phyloP scores from a whole-genome alignment of 1,284 basidiomycete species.

The Pascua sp. region DNA sequence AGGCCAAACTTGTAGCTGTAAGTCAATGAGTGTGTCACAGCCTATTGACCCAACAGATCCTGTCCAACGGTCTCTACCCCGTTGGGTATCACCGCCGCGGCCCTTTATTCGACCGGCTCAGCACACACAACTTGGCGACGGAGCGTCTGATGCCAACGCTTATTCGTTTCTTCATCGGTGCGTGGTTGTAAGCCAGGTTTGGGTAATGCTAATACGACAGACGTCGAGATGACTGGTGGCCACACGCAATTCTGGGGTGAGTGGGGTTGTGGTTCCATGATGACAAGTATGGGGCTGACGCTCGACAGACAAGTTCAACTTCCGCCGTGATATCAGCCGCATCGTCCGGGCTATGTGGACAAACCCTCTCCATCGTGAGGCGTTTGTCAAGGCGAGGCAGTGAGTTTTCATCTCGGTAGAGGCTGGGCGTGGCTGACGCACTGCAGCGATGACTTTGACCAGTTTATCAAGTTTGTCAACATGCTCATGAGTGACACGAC shows the following conservation, averaged over 20 bases:
- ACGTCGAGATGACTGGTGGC: slow-evolving; percentile 95
- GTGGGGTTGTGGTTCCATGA: slow-evolving; percentile 38
- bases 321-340: slow-evolving; percentile 74
- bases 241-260: slow-evolving; percentile 93
- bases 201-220: slow-evolving; percentile 49
- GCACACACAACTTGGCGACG: slow-evolving; percentile 78
- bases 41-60: slow-evolving; percentile 55
- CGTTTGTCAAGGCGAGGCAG: slow-evolving; percentile 72
- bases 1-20: slow-evolving; percentile 94
- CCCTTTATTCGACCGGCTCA: slow-evolving; percentile 75
- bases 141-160: slow-evolving; percentile 86
- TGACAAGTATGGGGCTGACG: not conserved
- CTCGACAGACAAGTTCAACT: slow-evolving; percentile 38
- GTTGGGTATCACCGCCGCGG: slow-evolving; percentile 73
- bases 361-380: slow-evolving; percentile 78
- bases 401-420: slow-evolving; percentile 49
- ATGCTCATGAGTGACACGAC: slow-evolving; percentile 99
- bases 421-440: not conserved
- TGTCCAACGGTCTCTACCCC: slow-evolving; percentile 76
- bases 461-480: slow-evolving; percentile 93
- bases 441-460: slow-evolving; percentile 72
- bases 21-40: slow-evolving; percentile 19
- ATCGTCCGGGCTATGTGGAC: slow-evolving; percentile 85
- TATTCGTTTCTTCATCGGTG: slow-evolving; percentile 93
- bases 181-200: slow-evolving; percentile 22